A percentile compares a stretch with the other conserved stretches of the same genome.
These are phyloP conservation scores for Paramecium tetraurelia DNA, from an alignment of 73 alveolate genomes.

Conservation along the genomic window DNA sequence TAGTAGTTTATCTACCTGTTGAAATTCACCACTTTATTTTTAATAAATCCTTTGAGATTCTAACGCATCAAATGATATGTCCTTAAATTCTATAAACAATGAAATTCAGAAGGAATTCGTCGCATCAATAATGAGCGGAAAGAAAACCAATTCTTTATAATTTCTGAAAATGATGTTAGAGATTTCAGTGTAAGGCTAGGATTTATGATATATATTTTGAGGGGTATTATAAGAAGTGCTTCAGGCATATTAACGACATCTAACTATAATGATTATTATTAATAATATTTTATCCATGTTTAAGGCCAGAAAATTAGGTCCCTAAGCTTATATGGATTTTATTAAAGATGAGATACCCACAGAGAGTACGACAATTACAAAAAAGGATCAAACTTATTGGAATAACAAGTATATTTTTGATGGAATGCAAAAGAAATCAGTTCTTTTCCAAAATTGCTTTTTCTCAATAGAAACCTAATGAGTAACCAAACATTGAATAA, in stretches of 20 bases:
- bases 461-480: neutral
- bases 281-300: neutral
- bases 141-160: neutral
- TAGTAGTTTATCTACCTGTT: too few species aligned
- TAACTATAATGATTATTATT: neutral
- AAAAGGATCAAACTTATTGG: neutral
- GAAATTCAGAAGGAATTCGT: neutral
- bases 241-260: neutral
- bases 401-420: conserved; percentile 7
- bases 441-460: neutral
- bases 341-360: neutral
- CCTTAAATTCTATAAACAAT: neutral
- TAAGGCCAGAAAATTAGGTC: neutral
- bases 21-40: too few species aligned
- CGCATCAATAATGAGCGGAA: neutral
- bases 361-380: neutral
- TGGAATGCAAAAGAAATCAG: neutral
- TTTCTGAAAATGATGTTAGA: neutral
- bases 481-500: neutral
- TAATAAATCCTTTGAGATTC: too few species aligned
- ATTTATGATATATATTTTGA: neutral
- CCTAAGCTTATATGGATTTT: neutral
- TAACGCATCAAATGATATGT: neutral
- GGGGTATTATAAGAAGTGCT: neutral
- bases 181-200: neutral